Evolutionary conservation across 306 rosid genomes (phyloP).

Genomic region (Acmispon strigosus): DNA sequence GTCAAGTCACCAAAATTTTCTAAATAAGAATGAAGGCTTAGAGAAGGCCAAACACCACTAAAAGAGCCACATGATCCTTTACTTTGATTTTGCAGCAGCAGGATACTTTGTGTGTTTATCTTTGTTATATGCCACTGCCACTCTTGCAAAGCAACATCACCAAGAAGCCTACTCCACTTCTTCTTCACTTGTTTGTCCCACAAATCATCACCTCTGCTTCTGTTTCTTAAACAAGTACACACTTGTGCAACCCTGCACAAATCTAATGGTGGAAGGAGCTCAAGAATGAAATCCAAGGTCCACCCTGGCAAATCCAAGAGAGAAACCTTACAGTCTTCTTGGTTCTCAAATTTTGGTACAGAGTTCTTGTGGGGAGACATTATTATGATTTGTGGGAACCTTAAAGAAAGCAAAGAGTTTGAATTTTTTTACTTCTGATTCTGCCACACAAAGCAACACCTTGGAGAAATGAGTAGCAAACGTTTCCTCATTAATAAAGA

Average conservation of each 20-base stretch:
- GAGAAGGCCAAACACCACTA: conserved; percentile 17
- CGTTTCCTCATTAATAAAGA: not conserved
- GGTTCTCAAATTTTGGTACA: not conserved
- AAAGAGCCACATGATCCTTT: conserved; percentile 9
- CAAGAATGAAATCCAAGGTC: conserved; percentile 18
- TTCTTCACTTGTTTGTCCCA: conserved; percentile 7
- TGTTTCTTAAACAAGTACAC: not conserved
- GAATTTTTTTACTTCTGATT: not conserved
- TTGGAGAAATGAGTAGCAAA: not conserved
- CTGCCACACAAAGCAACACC: not conserved
- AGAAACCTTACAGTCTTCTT: conserved; percentile 5
- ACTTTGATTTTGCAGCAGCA: not conserved
- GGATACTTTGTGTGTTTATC: not conserved
- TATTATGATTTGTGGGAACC: not conserved
- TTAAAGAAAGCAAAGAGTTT: not conserved
- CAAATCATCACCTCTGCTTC: conserved; percentile 1
- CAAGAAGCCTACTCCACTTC: conserved; percentile 19
- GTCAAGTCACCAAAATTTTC: not conserved
- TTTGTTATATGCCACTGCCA: conserved; percentile 16
- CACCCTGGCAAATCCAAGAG: conserved; percentile 19
- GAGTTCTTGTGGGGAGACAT: not conserved
- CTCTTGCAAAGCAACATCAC: conserved; percentile 34
- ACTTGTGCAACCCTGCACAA: conserved; percentile 18
- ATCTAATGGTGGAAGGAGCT: conserved; percentile 13
- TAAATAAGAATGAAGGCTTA: conserved; percentile 9